Evolutionary conservation across 1,139 yeast species (phyloP), one percentile per base, ranked within the genome.

Genomic region (Pichia sp.): DNA sequence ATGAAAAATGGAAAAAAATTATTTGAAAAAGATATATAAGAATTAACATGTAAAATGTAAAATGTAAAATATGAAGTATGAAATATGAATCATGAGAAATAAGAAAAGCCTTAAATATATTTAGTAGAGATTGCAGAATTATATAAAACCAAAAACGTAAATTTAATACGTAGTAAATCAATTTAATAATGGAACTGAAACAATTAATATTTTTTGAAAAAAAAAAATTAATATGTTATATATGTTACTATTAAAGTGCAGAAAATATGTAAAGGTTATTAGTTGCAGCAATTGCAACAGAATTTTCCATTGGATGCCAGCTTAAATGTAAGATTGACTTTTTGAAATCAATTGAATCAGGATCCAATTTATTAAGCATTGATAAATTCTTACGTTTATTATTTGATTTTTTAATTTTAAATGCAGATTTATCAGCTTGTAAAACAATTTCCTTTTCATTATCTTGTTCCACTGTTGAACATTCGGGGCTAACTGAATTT

Each of bases 211-310:
- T 16, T 16, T 16, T 16, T 16, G 16, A 16, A 16, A 16, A 16
- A 16, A 16, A 26, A 26, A 26, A 9, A 6, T 6, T 16, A 27
- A 9, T 9, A 16, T 16, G 11, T 16, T 10, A n/a, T 34, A 30
- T 22, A 8, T n/a, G 23, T 7, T 33, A 24, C 24, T 27, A 37
- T 61, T 66, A 81, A 58, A 80, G 71, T 50, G 87, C 80, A 46
- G 87, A 80, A 63, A 82, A 82, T 53, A 84, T 82, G 69, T 84
- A 84, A 61, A 87, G 75, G 68, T 94, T 94, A 70, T 94, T 94
- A 27, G 99, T 94, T 30, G 98, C 98, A 42, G 97, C 98, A 61
- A 94, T 87, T 37, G 98, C 98, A 55, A 94, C 96, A 42, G 95
- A 83, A 68, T 92, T 87, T 69, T 94, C 98, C 59, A 74, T 76